phyloP scores from a whole-genome alignment of 768 basidiomycete genomes.

The Russula foetens region DNA sequence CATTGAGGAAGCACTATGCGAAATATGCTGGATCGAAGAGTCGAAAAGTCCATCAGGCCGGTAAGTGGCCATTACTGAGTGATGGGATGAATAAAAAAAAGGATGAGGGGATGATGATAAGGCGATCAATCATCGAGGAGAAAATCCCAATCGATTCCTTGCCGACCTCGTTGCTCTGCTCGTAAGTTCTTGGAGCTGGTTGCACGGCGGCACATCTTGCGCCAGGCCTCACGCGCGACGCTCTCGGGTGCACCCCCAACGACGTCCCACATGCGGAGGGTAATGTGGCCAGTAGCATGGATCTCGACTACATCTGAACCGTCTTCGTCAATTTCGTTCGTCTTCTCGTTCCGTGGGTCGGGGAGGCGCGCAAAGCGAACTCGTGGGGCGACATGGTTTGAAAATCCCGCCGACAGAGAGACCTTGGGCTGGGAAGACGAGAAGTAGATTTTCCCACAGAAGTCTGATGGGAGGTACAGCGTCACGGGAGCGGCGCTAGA shows the following conservation, averaged over 20 bases:
- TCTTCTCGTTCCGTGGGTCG: constrained; percentile 17
- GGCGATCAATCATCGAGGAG: constrained; percentile 52
- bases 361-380: constrained; percentile 26
- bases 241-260: constrained; percentile 57
- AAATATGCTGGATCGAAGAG: constrained; percentile 1
- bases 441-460: constrained; percentile 57
- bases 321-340: constrained; percentile 24
- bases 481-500: constrained; percentile 54
- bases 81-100: not conserved
- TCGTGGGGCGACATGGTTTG: constrained; percentile 47
- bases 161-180: constrained; percentile 31
- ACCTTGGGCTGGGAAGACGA: constrained; percentile 36
- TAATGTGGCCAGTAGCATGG: constrained; percentile 49
- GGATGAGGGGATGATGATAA: too few species aligned
- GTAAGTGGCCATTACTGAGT: not conserved
- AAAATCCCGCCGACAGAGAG: constrained; percentile 61
- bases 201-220: constrained; percentile 40
- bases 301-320: constrained; percentile 52
- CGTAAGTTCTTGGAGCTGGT: constrained; percentile 46
- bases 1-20: not conserved
- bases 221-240: constrained; percentile 47
- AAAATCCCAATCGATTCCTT: constrained; percentile 69
- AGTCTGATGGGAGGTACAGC: constrained; percentile 74
- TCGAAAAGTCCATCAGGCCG: not conserved
- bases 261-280: constrained; percentile 77